A percentile compares a stretch with the other conserved stretches of the same genome.
Conservation (phyloP, 495 filamentous ascomycete genomes). For the Hypoxylon perforatum region DNA sequence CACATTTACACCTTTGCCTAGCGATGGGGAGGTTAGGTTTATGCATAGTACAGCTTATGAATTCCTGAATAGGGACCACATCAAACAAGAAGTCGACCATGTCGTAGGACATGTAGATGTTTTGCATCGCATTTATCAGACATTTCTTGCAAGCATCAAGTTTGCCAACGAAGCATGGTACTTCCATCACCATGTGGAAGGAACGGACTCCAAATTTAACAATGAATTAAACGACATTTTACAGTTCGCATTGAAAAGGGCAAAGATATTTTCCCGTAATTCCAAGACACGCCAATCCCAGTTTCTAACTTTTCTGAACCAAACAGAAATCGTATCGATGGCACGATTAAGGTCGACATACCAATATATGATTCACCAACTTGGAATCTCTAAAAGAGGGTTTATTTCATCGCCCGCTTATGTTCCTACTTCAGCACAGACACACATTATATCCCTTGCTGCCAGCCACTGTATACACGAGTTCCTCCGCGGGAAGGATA, state of each 20-base stretch:
- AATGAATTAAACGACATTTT: not conserved
- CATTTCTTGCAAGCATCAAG: not conserved
- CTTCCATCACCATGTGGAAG: not conserved
- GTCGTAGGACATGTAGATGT: slow-evolving; percentile 3
- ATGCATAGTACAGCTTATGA: slow-evolving; percentile 27
- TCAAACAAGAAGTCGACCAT: not conserved
- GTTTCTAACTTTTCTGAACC: not conserved
- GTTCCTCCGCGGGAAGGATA: slow-evolving; percentile 1
- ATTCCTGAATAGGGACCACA: slow-evolving; percentile 11
- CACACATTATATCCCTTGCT: not conserved
- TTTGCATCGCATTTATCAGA: slow-evolving; percentile 4
- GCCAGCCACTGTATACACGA: not conserved
- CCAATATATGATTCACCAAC: too few relatives aligned
- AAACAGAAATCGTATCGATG: not conserved
- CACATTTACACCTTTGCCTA: not conserved
- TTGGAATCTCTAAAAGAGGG: too few relatives aligned
- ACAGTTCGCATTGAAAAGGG: not conserved
- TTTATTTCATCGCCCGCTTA: too few relatives aligned
- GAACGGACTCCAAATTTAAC: not conserved
- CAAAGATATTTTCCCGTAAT: not conserved
- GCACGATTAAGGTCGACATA: not conserved
- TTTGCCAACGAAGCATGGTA: not conserved
- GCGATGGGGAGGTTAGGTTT: slow-evolving; percentile 5
- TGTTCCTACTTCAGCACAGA: not conserved
- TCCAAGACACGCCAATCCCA: not conserved